Base-by-base conservation (phyloP, 441 rosid genomes). In the Erysimum pusillum region DNA sequence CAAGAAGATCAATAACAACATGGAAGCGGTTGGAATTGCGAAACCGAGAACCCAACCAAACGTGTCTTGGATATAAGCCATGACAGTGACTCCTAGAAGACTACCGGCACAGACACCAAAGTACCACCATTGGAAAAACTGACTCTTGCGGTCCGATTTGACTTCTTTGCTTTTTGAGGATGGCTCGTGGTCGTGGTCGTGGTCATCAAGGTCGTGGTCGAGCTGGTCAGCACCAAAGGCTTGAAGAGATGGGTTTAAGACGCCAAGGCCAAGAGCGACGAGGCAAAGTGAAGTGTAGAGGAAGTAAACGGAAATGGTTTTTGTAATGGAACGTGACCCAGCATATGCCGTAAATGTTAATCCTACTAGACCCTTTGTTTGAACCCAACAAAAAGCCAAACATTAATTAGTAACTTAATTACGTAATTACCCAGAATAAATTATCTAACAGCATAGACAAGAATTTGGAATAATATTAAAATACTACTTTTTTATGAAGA, bases 181-280 rank as follows among this genome's bases (percentile, higher is more conserved):
- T 56, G 86, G 35, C 41, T 89, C 91, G 8, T 89, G 87, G 56
- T 45, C 60, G 2, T 44, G 41, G 17, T 87, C 87, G 1, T 41
- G 61, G 44, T n/a, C n/a, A n/a, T 36, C 87, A 42, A 79, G 82
- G 7, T 89, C 88, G 4, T 46, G 73, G 42, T 85, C 89, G 0
- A 93, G 89, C 75, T 95, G 97, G 82, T 92, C 98, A 1, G 98
- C 92, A 28, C 89, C 99, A 54, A 95, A 90, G 65, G 99, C 98
- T 76, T 93, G 99, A 51, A 95, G 77, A 22, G 97, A 92, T 28
- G 99, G 98, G 81, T 87, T 92, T 56, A 87, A 90, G 38, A 88
- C 99, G 13, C 95, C 99, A 56, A 87, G 88, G 65, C 99, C 98
- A 3, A 92, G 42, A 11, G 99, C 90, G 76, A 91, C 87, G 75